Percentiles rank a stretch among this genome's conserved stretches.
phyloP scores from a whole-genome alignment of 768 basidiomycete species.

The Leccinum obscurum region DNA sequence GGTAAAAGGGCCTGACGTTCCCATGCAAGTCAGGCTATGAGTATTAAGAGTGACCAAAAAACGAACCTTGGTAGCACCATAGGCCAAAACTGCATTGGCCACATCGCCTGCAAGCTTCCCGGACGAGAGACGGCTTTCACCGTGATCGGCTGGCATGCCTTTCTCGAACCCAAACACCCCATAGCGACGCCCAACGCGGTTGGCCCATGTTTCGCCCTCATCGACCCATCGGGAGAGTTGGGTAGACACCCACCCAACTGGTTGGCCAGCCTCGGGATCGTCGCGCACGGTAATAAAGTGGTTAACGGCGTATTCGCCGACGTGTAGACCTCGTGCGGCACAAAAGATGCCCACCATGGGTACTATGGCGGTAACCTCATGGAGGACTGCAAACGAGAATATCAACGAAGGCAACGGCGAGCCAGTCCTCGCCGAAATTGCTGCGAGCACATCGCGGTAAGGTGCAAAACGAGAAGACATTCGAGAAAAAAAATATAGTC shows the following conservation, averaged over 20 bases:
- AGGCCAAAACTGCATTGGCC: constrained; percentile 81
- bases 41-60: not conserved
- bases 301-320: constrained; percentile 66
- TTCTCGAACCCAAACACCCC: constrained; percentile 80
- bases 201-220: constrained; percentile 74
- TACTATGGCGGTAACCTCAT: constrained; percentile 80
- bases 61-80: constrained; percentile 46
- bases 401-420: constrained; percentile 72
- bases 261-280: constrained; percentile 13
- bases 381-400: constrained; percentile 80
- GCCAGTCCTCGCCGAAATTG: constrained; percentile 67
- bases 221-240: constrained; percentile 62
- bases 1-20: constrained; percentile 68
- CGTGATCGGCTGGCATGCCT: constrained; percentile 20
- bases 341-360: constrained; percentile 79
- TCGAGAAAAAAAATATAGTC: constrained; percentile 1
- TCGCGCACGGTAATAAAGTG: constrained; percentile 25
- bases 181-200: constrained; percentile 71
- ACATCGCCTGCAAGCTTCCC: constrained; percentile 68
- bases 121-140: constrained; percentile 20
- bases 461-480: constrained; percentile 40
- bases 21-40: not conserved
- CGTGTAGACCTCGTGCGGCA: constrained; percentile 59
- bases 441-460: constrained; percentile 55
- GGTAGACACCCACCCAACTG: constrained; percentile 41